phyloP scores from a whole-genome alignment of 257 asterid species.

The Verbascum thapsus region DNA sequence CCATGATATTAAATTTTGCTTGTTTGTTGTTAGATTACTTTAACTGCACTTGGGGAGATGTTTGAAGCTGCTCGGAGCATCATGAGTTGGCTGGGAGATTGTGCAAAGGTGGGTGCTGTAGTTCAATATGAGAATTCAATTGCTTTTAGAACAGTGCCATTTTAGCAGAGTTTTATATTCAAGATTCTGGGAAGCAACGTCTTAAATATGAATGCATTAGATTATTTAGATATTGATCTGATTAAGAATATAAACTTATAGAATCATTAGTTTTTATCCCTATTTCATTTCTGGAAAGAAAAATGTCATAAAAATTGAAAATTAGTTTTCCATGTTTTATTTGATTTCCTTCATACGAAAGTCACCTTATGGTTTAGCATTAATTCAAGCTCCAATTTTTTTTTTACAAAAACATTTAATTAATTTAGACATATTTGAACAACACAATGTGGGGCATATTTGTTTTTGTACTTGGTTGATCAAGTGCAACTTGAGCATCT shows the following conservation, averaged over 20 bases:
- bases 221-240: no score
- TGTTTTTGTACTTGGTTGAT: slow-evolving; percentile 11
- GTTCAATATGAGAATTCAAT: slow-evolving; percentile 7
- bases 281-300: background rate
- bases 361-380: background rate
- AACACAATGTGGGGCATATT: slow-evolving; percentile 6
- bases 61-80: slow-evolving; percentile 92
- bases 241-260: background rate
- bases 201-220: no score
- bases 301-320: background rate
- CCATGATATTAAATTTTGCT: slow-evolving; percentile 15
- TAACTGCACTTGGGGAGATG: slow-evolving; percentile 92
- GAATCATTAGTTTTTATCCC: background rate
- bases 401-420: background rate
- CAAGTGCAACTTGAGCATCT: slow-evolving; percentile 9
- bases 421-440: slow-evolving; percentile 15
- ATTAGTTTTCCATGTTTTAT: background rate
- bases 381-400: background rate
- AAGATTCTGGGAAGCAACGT: background rate
- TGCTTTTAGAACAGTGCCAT: background rate
- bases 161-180: background rate
- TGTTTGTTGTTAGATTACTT: slow-evolving; percentile 62
- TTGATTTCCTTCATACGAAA: slow-evolving; percentile 9
- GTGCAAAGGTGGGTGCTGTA: slow-evolving; percentile 77
- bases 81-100: slow-evolving; percentile 97